These are phyloP conservation scores for Ustilago bromivora DNA, from an alignment of 1,284 basidiomycete genomes.

Conservation along the genomic window DNA sequence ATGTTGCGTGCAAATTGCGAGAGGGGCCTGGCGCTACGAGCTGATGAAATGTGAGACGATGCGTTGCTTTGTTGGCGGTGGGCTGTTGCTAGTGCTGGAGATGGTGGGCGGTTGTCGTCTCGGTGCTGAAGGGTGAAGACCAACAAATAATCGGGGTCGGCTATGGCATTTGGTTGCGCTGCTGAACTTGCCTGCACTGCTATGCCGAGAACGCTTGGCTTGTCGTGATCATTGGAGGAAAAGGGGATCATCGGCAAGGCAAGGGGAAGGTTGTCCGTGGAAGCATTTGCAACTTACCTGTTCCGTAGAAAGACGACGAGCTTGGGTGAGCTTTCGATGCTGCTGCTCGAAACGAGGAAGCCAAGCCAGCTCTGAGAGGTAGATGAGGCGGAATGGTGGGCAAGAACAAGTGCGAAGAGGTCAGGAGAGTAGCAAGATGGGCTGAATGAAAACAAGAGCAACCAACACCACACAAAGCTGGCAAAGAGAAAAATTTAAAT, in stretches of 20 bases:
- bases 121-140: background rate
- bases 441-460: conserved; percentile 6
- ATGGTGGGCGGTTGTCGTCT: background rate
- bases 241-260: conserved; percentile 4
- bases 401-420: conserved; percentile 2
- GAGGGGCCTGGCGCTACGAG: background rate
- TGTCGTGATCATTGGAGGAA: background rate
- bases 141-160: background rate
- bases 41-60: background rate
- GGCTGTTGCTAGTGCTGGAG: background rate
- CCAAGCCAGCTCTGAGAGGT: conserved; percentile 25
- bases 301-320: conserved; percentile 12
- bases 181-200: background rate
- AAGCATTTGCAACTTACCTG: conserved; percentile 33
- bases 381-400: conserved; percentile 39
- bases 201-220: background rate
- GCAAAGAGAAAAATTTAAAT: conserved; percentile 9
- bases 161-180: background rate
- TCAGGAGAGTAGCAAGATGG: background rate
- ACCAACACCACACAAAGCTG: background rate
- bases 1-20: background rate
- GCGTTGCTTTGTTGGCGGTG: background rate
- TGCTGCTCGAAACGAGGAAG: conserved; percentile 40
- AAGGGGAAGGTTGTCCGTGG: background rate
- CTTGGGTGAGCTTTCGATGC: conserved; percentile 5